Base-by-base conservation (phyloP, 2,329 filamentous ascomycete species). In the Aspergillus sp. region DNA sequence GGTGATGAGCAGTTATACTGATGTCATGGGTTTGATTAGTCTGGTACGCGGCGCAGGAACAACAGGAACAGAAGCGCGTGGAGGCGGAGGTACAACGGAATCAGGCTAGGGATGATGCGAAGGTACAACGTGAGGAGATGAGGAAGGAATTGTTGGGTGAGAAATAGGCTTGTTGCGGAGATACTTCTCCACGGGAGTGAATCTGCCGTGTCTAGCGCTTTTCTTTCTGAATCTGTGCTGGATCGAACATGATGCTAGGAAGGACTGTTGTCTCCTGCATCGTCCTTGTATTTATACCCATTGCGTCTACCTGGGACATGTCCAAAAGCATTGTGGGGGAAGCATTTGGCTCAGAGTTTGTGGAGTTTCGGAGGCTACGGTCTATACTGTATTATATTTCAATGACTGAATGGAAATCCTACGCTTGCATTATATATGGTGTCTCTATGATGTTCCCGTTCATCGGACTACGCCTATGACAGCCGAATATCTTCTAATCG, bases 1-100 rank as follows among this genome's bases (percentile, higher is more conserved):
- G n/a, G n/a, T n/a, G n/a, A 5, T 15, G 10, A 53, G 21, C 15
- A 21, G 28, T n/a, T 39, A 39, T 28, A 38, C 54, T 68, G 55
- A 67, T 49, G 23, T 45, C 8, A 48, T n/a, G 28, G 12, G 12
- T 15, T 52, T 23, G n/a, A 57, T 15, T 62, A 79, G 77, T 79
- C 56, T 79, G 77, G 77, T 69, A 70, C 56, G 75, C 76, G 10
- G 74, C 74, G 9, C 70, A 78, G 63, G 73, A 78, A 67, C 68
- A 75, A 47, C 62, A 73, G 53, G 72, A 75, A 36, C 65, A 66
- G 57, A 69, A 70, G 58, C 70, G 63, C 13, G 65, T 67, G 8
- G 64, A 70, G 28, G 49, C 65, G 2, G 67, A 73, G 19, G 65
- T 68, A 13, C 63, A 69, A 38, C 65, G 65, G 9, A 60, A 54